phyloP scores from a whole-genome alignment of 2,329 filamentous ascomycete genomes.

The Microdochium nivale region DNA sequence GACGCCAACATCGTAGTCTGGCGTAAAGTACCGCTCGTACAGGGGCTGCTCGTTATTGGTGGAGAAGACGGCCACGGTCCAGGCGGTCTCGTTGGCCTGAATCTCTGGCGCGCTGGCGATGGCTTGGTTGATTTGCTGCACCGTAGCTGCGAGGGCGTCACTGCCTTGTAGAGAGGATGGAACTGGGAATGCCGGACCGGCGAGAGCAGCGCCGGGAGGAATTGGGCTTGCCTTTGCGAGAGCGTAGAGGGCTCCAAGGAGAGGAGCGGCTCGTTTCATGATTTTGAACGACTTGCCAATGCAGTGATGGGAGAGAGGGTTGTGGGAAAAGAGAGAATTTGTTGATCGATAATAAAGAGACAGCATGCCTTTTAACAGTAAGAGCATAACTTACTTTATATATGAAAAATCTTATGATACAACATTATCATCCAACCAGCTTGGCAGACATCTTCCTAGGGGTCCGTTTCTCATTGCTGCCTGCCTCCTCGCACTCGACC shows the following conservation, averaged over 20 bases:
- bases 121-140: background rate
- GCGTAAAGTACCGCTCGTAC: slow-evolving; percentile 16
- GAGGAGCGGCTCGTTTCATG: background rate
- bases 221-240: background rate
- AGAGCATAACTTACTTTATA: too few relatives aligned
- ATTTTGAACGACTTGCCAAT: background rate
- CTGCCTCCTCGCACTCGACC: background rate
- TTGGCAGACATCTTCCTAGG: too few relatives aligned
- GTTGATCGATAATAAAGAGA: background rate
- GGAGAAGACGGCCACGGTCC: slow-evolving; percentile 15
- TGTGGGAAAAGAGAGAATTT: background rate
- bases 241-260: background rate
- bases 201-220: background rate
- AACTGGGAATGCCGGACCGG: background rate
- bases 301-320: background rate
- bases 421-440: too few relatives aligned
- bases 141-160: background rate
- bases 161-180: background rate
- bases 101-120: background rate
- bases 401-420: too few relatives aligned
- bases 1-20: slow-evolving; percentile 14
- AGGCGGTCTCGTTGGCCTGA: slow-evolving; percentile 13
- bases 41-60: slow-evolving; percentile 13
- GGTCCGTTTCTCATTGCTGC: background rate
- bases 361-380: too few relatives aligned